Evolutionary conservation across 1,284 basidiomycete species (phyloP).

Genomic region (Microbotryum intermedium): DNA sequence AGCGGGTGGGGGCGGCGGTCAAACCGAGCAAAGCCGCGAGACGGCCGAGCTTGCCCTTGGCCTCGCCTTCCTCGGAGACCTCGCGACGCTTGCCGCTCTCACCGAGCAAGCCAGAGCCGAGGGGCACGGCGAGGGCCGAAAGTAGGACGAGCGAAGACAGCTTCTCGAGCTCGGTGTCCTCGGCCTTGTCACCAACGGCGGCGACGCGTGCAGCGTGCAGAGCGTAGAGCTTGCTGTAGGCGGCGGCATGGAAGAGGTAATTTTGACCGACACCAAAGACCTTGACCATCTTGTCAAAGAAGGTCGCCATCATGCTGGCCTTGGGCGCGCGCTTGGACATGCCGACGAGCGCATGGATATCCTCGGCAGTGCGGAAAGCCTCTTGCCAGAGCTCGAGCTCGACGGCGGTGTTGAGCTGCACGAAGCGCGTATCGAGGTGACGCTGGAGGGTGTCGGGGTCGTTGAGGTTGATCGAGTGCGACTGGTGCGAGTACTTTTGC

Average conservation of each 20-base stretch:
- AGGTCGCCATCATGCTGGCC: conserved; percentile 94
- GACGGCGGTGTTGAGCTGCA: conserved; percentile 94
- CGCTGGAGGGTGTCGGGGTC: conserved; percentile 94
- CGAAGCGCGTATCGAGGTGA: conserved; percentile 95
- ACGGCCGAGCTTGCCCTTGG: conserved; percentile 36
- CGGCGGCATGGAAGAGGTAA: conserved; percentile 91
- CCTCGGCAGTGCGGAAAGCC: conserved; percentile 96
- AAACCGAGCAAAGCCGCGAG: conserved; percentile 82
- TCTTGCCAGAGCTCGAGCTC: conserved; percentile 99
- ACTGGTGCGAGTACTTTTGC: conserved; percentile 89
- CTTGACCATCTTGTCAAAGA: conserved; percentile 95
- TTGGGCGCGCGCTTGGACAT: conserved; percentile 59
- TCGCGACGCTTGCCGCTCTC: conserved; percentile 47
- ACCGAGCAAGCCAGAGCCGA: conserved; percentile 54
- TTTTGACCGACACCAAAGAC: conserved; percentile 87
- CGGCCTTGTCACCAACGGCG: conserved; percentile 52
- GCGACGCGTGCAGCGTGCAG: conserved; percentile 51
- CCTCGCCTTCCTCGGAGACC: conserved; percentile 53
- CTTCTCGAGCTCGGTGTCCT: conserved; percentile 65
- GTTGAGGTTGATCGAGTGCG: conserved; percentile 93
- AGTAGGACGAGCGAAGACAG: conserved; percentile 89
- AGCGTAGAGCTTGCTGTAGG: conserved; percentile 72
- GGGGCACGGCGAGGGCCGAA: conserved; percentile 86
- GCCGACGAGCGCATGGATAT: conserved; percentile 91
- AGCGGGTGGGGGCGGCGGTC: conserved; percentile 73